phyloP scores from a whole-genome alignment of 257 asterid genomes.

The Knoxia roxburghii region DNA sequence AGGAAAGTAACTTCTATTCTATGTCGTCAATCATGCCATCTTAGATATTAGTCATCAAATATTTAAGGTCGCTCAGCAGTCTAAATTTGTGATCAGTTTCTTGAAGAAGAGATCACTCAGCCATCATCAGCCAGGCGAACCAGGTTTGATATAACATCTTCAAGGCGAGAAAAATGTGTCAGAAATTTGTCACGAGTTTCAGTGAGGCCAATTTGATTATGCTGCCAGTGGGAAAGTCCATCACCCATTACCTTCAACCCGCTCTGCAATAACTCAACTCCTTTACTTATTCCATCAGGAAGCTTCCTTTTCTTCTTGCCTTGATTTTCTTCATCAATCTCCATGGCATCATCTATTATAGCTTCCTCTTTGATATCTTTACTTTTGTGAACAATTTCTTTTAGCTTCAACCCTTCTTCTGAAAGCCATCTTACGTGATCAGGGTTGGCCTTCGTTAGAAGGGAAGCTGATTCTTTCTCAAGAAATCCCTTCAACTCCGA shows the following conservation, averaged over 20 bases:
- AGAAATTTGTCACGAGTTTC: slow-evolving; percentile 56
- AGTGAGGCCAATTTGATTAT: slow-evolving; percentile 34
- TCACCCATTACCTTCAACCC: slow-evolving; percentile 76
- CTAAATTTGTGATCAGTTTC: too few relatives aligned
- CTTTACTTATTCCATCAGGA: slow-evolving; percentile 68
- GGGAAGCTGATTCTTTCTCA: slow-evolving; percentile 68
- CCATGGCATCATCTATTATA: slow-evolving; percentile 49
- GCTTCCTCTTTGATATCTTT: slow-evolving; percentile 21
- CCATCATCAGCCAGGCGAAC: slow-evolving; percentile 46
- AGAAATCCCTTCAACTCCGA: slow-evolving; percentile 66
- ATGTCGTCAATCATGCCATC: too few relatives aligned
- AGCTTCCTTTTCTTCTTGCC: slow-evolving; percentile 67
- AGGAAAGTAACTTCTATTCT: too few relatives aligned
- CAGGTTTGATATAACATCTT: slow-evolving; percentile 66
- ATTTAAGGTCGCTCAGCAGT: background rate
- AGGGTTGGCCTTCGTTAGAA: slow-evolving; percentile 23
- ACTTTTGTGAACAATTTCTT: slow-evolving; percentile 24
- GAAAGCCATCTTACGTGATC: slow-evolving; percentile 40
- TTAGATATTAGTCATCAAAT: too few relatives aligned
- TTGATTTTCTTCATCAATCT: slow-evolving; percentile 48
- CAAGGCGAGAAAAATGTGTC: slow-evolving; percentile 60
- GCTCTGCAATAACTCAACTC: slow-evolving; percentile 69
- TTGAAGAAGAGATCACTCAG: slow-evolving; percentile 17
- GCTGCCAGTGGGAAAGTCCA: slow-evolving; percentile 70
- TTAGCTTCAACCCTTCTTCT: slow-evolving; percentile 55